phyloP scores from a whole-genome alignment of 306 rosid species.

The Glycyrrhiza uralensis region DNA sequence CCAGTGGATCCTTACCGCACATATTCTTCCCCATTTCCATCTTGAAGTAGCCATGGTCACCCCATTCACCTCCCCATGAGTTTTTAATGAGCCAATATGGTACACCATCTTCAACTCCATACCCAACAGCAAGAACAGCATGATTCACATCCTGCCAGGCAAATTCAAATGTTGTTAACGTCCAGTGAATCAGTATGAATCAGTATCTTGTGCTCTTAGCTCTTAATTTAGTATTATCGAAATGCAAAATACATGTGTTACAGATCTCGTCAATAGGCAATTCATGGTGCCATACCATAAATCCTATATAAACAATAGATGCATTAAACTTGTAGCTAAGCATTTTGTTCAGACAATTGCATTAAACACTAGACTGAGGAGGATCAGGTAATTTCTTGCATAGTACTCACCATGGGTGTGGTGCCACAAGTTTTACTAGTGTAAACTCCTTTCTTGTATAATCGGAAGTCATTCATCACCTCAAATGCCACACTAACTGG shows the following conservation, averaged over 20 bases:
- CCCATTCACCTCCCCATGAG: constrained; percentile 90
- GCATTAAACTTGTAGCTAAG: not conserved
- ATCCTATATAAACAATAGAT: not conserved
- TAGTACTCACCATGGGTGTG: constrained; percentile 58
- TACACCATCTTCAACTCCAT: constrained; percentile 67
- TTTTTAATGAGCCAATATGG: constrained; percentile 92
- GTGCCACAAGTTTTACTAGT: constrained; percentile 68
- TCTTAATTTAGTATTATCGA: not conserved
- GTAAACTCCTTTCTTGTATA: constrained; percentile 77
- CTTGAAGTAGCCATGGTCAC: constrained; percentile 89
- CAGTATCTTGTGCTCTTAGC: not conserved
- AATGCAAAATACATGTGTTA: not conserved
- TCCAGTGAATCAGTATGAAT: not conserved
- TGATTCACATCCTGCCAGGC: constrained; percentile 93
- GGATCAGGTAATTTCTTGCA: constrained; percentile 1
- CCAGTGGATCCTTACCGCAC: constrained; percentile 69
- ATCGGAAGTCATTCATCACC: constrained; percentile 51
- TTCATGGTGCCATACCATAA: not conserved
- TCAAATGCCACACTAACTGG: constrained; percentile 95
- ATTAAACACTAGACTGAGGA: not conserved
- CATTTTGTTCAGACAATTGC: not conserved
- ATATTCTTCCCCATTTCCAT: constrained; percentile 94
- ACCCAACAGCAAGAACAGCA: constrained; percentile 95
- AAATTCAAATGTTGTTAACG: constrained; percentile 15
- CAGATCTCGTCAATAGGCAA: not conserved